Evolutionary conservation across 768 basidiomycete species (phyloP).

Genomic region (Auricularia heimuer): DNA sequence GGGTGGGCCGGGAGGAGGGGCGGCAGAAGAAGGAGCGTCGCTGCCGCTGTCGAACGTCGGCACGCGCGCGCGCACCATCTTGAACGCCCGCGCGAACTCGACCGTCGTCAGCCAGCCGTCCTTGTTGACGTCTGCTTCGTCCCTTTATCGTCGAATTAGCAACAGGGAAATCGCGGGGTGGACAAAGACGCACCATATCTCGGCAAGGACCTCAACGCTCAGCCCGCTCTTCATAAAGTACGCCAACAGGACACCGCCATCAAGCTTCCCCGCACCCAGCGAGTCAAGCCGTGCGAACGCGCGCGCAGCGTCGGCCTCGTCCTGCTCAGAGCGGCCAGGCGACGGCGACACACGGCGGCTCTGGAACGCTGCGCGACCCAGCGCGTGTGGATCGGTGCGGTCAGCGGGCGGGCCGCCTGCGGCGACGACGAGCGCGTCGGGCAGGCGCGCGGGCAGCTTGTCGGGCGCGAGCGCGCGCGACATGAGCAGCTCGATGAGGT

Average conservation of each 20-base stretch:
- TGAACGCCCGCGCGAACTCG: background rate
- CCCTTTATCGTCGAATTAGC: background rate
- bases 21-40: background rate
- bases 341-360: too few species aligned
- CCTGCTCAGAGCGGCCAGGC: too few species aligned
- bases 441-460: background rate
- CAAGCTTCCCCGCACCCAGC: background rate
- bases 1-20: background rate
- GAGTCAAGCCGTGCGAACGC: background rate
- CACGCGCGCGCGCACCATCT: background rate
- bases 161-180: too few species aligned
- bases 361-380: too few species aligned
- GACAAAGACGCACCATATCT: background rate
- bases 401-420: too few species aligned
- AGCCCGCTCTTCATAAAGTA: background rate
- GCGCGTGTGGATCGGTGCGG: too few species aligned
- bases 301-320: background rate
- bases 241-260: background rate
- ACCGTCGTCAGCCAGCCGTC: background rate
- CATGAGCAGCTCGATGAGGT: background rate
- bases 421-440: background rate
- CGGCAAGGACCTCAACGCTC: background rate
- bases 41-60: background rate
- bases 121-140: background rate
- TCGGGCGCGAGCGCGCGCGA: background rate